Percentiles rank a stretch among this genome's conserved stretches.
Evolutionary conservation across 2,329 filamentous ascomycete genomes (phyloP).

Genomic region (Aspergillus novofumigatus): DNA sequence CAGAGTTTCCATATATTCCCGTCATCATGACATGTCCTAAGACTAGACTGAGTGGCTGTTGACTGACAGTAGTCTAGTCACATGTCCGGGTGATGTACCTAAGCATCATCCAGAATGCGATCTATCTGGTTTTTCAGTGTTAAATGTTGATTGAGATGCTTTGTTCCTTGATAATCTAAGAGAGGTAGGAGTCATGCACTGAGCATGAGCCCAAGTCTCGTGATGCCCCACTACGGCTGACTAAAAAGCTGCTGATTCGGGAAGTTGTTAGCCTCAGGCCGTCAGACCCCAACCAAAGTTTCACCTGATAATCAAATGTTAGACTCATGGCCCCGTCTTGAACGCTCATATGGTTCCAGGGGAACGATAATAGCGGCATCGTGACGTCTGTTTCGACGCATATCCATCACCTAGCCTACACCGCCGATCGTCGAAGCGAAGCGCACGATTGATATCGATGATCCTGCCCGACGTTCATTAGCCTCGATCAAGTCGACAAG

Average conservation of each 20-base stretch:
- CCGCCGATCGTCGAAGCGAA: not conserved
- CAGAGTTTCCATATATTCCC: not conserved
- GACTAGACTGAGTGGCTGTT: too few species aligned
- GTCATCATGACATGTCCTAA: not conserved
- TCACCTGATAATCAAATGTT: not conserved
- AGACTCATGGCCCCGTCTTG: not conserved
- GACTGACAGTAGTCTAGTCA: not conserved
- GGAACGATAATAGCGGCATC: not conserved
- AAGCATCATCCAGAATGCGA: not conserved
- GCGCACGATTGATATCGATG: not conserved
- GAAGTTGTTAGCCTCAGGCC: conserved; percentile 5
- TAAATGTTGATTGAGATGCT: not conserved
- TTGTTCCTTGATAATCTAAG: too few species aligned
- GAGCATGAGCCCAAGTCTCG: not conserved
- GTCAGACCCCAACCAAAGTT: conserved; percentile 3
- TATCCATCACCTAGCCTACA: not conserved
- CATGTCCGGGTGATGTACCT: not conserved
- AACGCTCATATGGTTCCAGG: not conserved
- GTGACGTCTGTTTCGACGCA: not conserved
- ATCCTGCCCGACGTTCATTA: conserved; percentile 13
- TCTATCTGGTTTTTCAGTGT: not conserved
- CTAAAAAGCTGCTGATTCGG: conserved; percentile 8
- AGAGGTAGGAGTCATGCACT: not conserved
- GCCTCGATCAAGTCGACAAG: conserved; percentile 8
- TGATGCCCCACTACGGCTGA: conserved; percentile 11